These are phyloP conservation scores for Somion occarium DNA, from an alignment of 1,284 basidiomycete species.

Conservation along the genomic window DNA sequence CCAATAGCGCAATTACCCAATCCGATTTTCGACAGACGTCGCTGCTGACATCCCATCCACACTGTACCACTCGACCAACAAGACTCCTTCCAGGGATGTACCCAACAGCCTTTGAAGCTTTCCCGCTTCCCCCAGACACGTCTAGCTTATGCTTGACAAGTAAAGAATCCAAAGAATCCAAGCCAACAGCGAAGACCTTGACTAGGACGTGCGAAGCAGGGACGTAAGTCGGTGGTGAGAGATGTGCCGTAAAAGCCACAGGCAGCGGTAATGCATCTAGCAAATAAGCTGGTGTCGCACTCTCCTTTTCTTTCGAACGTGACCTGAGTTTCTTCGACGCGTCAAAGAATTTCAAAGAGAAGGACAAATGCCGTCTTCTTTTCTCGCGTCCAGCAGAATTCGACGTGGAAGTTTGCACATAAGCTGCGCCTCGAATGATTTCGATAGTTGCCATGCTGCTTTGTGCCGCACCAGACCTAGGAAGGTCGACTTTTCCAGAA, in stretches of 20 bases:
- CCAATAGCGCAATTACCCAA: constrained; percentile 76
- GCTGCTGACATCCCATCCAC: constrained; percentile 72
- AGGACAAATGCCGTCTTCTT: constrained; percentile 3
- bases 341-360: constrained; percentile 6
- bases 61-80: constrained; percentile 74
- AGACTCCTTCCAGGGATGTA: constrained; percentile 82
- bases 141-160: constrained; percentile 45
- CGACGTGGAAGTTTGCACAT: constrained; percentile 11
- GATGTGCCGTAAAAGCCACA: constrained; percentile 47
- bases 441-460: constrained; percentile 85
- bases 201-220: constrained; percentile 66
- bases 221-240: constrained; percentile 71
- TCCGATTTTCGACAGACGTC: constrained; percentile 69
- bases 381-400: constrained; percentile 2
- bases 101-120: constrained; percentile 41
- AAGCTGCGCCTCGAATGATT: constrained; percentile 57
- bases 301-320: constrained; percentile 17
- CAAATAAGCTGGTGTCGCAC: constrained; percentile 38
- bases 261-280: constrained; percentile 45
- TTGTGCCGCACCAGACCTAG: constrained; percentile 71
- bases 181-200: constrained; percentile 80
- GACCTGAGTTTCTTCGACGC: constrained; percentile 14
- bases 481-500: constrained; percentile 59
- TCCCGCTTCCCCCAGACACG: constrained; percentile 9
- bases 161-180: constrained; percentile 70